Conservation (phyloP, 2,329 filamentous ascomycete genomes). For the Fusarium mangiferae region DNA sequence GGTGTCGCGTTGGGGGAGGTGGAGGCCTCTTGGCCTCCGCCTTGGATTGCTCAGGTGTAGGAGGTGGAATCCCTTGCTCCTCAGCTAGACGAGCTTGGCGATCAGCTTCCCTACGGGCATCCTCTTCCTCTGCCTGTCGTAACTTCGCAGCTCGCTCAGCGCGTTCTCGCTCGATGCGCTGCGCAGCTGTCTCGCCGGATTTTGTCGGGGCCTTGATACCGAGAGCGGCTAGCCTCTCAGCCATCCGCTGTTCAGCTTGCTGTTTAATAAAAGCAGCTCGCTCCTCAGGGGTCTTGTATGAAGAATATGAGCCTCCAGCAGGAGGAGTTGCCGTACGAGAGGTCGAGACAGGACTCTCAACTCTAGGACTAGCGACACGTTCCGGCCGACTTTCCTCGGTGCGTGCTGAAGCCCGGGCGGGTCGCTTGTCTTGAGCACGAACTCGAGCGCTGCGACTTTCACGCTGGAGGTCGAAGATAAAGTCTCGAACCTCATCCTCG, state of each 20-base stretch:
- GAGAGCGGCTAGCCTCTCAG: slow-evolving; percentile 91
- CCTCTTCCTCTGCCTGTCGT: slow-evolving; percentile 92
- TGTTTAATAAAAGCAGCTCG: slow-evolving; percentile 96
- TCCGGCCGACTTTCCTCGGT: slow-evolving; percentile 57
- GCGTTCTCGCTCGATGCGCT: slow-evolving; percentile 88
- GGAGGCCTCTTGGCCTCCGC: slow-evolving; percentile 71
- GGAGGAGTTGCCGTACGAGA: slow-evolving; percentile 61
- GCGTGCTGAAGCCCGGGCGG: slow-evolving; percentile 54
- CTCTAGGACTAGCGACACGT: slow-evolving; percentile 54
- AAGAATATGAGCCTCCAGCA: slow-evolving; percentile 75
- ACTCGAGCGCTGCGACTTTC: slow-evolving; percentile 81
- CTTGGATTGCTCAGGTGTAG: slow-evolving; percentile 61
- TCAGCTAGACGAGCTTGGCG: slow-evolving; percentile 84
- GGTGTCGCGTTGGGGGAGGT: slow-evolving; percentile 82
- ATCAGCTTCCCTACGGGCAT: slow-evolving; percentile 87
- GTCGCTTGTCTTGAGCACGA: slow-evolving; percentile 66
- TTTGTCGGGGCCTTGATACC: slow-evolving; percentile 88
- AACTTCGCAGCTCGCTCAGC: slow-evolving; percentile 88
- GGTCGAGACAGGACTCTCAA: slow-evolving; percentile 64
- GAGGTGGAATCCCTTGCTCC: slow-evolving; percentile 74
- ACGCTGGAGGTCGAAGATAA: slow-evolving; percentile 95
- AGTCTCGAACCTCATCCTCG: slow-evolving; percentile 95
- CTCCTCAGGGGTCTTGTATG: slow-evolving; percentile 92
- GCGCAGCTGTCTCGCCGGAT: slow-evolving; percentile 80
- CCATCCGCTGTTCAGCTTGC: slow-evolving; percentile 96